Evolutionary conservation across 306 rosid genomes (phyloP), one percentile per base, ranked within the genome.

Genomic region (Coriaria nepalensis): DNA sequence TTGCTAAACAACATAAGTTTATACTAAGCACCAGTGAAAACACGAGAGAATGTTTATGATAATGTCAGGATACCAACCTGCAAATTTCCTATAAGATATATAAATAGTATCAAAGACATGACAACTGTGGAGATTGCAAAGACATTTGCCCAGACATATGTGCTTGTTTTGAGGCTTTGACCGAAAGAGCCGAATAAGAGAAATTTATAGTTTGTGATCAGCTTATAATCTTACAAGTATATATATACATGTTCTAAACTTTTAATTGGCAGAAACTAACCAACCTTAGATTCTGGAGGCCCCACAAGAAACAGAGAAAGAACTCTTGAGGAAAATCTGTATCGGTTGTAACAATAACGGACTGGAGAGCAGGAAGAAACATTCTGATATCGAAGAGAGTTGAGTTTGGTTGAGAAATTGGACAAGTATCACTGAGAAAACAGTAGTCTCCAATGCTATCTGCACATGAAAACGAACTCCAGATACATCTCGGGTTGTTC

Each of bases 61-160:
- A 44, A 6, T 2, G 15, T 44, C 15, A 44, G 4, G 14, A 44
- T 13, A 6, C 46, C 39, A 43, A 53, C 65, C 58, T 60, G 65
- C 32, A 61, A 15, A 37, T 61, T 61, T n/a, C 59, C 66, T 8
- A 52, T 51, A 12, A 61, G 53, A 38, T 61, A 61, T 9, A 45
- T 32, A 45, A 52, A 38, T 8, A 61, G 46, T 33, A 52, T 58
- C 52, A 52, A 34, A 4, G 59, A 58, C 6, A 12, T 6, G 39
- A 52, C 9, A 13, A 52, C 15, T 20, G 44, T 33, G 6, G 39
- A 10, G 36, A 38, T 12, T 2, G 52, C 45, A 29, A 52, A 51
- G 11, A 13, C 4, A 39, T 35, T 61, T 13, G 50, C 66, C 32
- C 34, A 51, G 6, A 33, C 5, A 14, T 29, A 37, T 2, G 33